Percentiles rank a stretch among this genome's conserved stretches.
These are phyloP conservation scores for Hypoxylon sp. DNA, from an alignment of 2,329 filamentous ascomycete genomes.

Conservation along the genomic window DNA sequence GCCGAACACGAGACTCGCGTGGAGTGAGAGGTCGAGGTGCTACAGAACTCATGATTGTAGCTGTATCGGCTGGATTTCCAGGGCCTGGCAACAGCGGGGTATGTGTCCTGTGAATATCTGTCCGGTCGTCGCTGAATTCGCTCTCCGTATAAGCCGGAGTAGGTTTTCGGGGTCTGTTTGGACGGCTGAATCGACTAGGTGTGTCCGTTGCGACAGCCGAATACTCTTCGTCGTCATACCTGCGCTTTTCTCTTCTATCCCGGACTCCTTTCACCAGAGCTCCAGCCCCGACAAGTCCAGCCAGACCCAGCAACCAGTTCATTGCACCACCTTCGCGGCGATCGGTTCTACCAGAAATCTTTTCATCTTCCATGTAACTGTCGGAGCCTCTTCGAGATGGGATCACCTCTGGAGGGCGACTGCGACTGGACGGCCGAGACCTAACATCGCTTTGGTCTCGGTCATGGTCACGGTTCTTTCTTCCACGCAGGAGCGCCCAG, in stretches of 20 bases:
- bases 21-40: conserved; percentile 61
- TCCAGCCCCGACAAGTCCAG: conserved; percentile 71
- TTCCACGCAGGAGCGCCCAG: conserved; percentile 59
- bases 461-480: conserved; percentile 57
- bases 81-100: conserved; percentile 62
- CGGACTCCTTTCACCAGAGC: conserved; percentile 70
- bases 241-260: conserved; percentile 62
- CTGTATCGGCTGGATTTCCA: conserved; percentile 57
- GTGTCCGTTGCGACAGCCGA: conserved; percentile 73
- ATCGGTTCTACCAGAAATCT: conserved; percentile 66
- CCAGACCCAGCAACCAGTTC: conserved; percentile 69
- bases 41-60: conserved; percentile 60
- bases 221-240: conserved; percentile 68
- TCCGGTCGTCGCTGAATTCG: conserved; percentile 61
- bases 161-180: conserved; percentile 48
- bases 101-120: conserved; percentile 49
- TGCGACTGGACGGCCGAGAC: conserved; percentile 53
- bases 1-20: conserved; percentile 59
- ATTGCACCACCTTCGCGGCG: conserved; percentile 63
- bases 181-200: conserved; percentile 61
- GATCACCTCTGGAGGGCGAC: conserved; percentile 60
- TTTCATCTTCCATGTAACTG: conserved; percentile 73
- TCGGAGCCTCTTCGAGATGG: conserved; percentile 65
- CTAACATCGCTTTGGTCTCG: conserved; percentile 56
- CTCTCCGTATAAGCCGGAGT: conserved; percentile 52